A percentile compares a stretch with the other conserved stretches of the same genome.
phyloP scores from a whole-genome alignment of 495 filamentous ascomycete genomes.

The Penicillium diatomitis region DNA sequence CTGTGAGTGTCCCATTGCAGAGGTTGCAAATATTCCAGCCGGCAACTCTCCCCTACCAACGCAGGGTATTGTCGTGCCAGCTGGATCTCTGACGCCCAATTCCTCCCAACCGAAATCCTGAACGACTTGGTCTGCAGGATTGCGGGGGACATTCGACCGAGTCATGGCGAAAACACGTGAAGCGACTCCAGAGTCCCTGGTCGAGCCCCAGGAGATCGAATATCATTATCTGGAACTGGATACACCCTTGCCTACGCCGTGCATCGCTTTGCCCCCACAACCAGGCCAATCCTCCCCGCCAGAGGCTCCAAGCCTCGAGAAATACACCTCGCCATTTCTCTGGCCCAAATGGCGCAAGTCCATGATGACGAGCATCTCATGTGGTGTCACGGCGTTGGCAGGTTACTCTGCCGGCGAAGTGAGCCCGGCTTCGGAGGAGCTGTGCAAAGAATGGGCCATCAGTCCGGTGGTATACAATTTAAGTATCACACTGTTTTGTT shows the following conservation, averaged over 20 bases:
- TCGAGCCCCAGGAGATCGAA: constrained; percentile 38
- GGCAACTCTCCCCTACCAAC: no score
- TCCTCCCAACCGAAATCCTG: neutral
- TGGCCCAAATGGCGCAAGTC: constrained; percentile 65
- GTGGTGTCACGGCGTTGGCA: constrained; percentile 63
- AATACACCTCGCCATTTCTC: constrained; percentile 60
- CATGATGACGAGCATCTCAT: constrained; percentile 65
- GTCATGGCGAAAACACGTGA: constrained; percentile 13
- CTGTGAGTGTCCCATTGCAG: no score
- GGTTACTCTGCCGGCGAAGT: constrained; percentile 80
- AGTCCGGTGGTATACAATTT: constrained; percentile 55
- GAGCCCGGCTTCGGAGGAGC: constrained; percentile 53
- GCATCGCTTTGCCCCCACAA: constrained; percentile 24
- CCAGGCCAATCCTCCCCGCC: constrained; percentile 36
- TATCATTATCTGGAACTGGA: constrained; percentile 67
- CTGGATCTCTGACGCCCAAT: no score
- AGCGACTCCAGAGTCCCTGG: constrained; percentile 10
- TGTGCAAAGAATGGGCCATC: constrained; percentile 54
- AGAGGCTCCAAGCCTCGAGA: constrained; percentile 52
- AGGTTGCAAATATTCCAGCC: no score
- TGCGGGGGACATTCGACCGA: neutral
- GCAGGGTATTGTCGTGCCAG: no score
- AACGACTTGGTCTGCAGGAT: neutral
- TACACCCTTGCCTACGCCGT: constrained; percentile 54
- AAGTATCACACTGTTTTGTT: constrained; percentile 77